Evolutionary conservation across 2,329 filamentous ascomycete genomes (phyloP).

Genomic region (Lachnellula occidentalis): DNA sequence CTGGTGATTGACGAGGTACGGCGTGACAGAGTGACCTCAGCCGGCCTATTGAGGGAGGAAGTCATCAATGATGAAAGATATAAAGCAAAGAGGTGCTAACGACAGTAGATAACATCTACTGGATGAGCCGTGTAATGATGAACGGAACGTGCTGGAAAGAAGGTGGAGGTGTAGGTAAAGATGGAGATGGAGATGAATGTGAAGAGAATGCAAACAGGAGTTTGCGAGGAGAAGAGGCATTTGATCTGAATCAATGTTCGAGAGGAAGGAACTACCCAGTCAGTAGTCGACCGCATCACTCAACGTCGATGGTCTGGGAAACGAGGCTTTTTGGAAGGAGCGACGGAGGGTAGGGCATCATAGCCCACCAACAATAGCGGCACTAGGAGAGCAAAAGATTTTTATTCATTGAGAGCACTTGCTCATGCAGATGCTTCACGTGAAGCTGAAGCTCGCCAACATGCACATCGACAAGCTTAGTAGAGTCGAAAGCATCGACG

Average conservation of each 20-base stretch:
- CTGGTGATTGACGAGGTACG: constrained; percentile 17
- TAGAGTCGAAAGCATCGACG: too few relatives aligned
- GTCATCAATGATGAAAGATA: constrained; percentile 17
- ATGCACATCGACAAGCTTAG: too few relatives aligned
- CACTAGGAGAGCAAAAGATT: not conserved
- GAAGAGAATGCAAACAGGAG: not conserved
- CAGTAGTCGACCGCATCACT: not conserved
- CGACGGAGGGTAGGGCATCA: not conserved
- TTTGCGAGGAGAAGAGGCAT: not conserved
- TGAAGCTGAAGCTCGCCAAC: too few relatives aligned
- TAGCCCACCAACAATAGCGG: not conserved
- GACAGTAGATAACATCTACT: not conserved
- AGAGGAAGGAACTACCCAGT: not conserved
- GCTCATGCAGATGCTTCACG: too few relatives aligned
- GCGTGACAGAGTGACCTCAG: constrained; percentile 11
- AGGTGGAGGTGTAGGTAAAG: not conserved
- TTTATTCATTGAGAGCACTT: not conserved
- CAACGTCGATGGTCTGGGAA: not conserved
- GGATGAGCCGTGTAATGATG: not conserved
- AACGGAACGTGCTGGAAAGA: not conserved
- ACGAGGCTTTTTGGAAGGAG: constrained; percentile 2
- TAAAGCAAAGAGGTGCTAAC: not conserved
- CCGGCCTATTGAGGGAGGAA: constrained; percentile 10
- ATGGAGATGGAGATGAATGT: not conserved
- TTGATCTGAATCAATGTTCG: not conserved